Base-by-base conservation (phyloP, 1,284 basidiomycete genomes). In the Hypsizygus ulmarius region DNA sequence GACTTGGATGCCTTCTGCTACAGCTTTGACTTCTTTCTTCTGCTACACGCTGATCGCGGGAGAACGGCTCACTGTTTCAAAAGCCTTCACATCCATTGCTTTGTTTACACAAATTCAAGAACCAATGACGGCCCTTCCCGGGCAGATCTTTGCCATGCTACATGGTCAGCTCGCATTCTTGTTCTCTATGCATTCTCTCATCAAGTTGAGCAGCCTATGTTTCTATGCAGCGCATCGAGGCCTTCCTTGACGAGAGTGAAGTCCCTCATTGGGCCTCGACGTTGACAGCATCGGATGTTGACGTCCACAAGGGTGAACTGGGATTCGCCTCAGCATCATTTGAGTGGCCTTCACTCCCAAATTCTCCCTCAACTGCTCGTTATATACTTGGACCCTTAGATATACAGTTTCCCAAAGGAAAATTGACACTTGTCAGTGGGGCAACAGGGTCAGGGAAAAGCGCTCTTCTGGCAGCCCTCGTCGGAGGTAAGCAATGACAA, bases 391-490 rank as follows among this genome's bases (percentile, higher is more conserved):
- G 81, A 5, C 78, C 81, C 15, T 57, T 91, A 47, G 69, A 82
- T 55, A 59, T 90, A 39, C 58, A 53, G 9, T 85, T 88, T 53
- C 83, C 84, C 1, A 53, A 65, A 14, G 79, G 79, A 3, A 71
- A 81, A 53, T 63, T 92, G 35, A 79, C 81, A 0, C 70, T 91
- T 28, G 70, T 91, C 39, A 82, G 78, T 48, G 90, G 90, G 0
- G 73, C 84, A 0, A 91, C 89, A 0, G 90, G 89, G 0, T 83
- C 84, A 0, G 90, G 90, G 0, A 93, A 93, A 70, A 85, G 81
- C 30, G 84, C 85, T 0, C 57, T 90, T 9, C 66, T 90, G 34
- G 72, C 75, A 12, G 84, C 86, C n/a, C 64, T 82, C 43, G 71
- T 83, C 8, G 84, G 84, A 63, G 83, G 83, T 83, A 52, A 35